Evolutionary conservation across 805 yeast genomes (phyloP).

Genomic region (Peterozyma xylosa): DNA sequence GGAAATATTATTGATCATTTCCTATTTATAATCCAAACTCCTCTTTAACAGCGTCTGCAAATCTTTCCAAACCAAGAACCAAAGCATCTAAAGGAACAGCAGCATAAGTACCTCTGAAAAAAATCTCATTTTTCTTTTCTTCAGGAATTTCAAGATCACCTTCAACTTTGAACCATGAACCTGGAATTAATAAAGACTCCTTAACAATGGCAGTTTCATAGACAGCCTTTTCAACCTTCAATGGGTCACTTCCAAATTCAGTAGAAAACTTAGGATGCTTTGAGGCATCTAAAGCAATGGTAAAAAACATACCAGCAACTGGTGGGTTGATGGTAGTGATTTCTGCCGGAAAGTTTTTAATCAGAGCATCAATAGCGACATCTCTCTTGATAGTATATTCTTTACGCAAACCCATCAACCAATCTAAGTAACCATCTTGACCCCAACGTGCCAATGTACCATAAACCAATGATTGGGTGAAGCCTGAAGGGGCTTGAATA

Average conservation of each 20-base stretch:
- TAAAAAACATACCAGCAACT: conserved; percentile 84
- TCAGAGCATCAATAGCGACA: conserved; percentile 70
- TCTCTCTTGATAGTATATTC: conserved; percentile 88
- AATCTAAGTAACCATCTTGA: conserved; percentile 78
- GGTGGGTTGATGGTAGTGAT: conserved; percentile 46
- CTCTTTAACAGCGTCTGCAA: conserved; percentile 53
- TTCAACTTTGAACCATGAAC: conserved; percentile 65
- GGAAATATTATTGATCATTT: no score
- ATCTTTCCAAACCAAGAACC: conserved; percentile 56
- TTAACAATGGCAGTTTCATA: conserved; percentile 52
- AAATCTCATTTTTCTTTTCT: conserved; percentile 34
- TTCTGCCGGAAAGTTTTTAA: conserved; percentile 44
- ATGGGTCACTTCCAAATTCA: conserved; percentile 35
- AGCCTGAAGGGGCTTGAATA: conserved; percentile 76
- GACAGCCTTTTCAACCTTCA: conserved; percentile 55
- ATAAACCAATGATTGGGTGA: conserved; percentile 62
- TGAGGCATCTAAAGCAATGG: conserved; percentile 64
- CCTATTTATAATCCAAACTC: conserved; percentile 37
- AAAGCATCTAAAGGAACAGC: conserved; percentile 70
- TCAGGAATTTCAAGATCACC: conserved; percentile 23
- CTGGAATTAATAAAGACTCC: conserved; percentile 74
- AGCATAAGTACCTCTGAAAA: conserved; percentile 85
- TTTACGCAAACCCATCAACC: conserved; percentile 76
- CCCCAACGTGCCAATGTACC: conserved; percentile 84
- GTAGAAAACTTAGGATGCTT: conserved; percentile 69